These are phyloP conservation scores for Xylaria arbuscula DNA, from an alignment of 2,329 filamentous ascomycete genomes.

Conservation along the genomic window DNA sequence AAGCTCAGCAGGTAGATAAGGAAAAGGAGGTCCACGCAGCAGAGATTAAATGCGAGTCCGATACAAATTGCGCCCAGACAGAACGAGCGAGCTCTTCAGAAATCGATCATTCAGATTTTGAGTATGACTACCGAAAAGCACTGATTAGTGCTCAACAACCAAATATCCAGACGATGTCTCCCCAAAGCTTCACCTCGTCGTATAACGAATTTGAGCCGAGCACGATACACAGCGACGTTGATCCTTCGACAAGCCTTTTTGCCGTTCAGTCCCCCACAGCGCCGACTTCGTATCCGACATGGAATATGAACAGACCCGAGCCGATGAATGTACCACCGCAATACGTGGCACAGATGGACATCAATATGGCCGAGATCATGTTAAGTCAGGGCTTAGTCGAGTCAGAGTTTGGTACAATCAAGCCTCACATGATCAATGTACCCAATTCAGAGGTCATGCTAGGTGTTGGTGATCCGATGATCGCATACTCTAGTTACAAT, in stretches of 20 bases:
- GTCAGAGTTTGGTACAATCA: constrained; percentile 64
- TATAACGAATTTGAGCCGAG: constrained; percentile 57
- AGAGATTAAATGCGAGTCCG: constrained; percentile 51
- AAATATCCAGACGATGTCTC: constrained; percentile 62
- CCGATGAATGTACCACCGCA: constrained; percentile 55
- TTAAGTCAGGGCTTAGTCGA: constrained; percentile 63
- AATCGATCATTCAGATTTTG: constrained; percentile 65
- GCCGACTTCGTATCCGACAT: constrained; percentile 49
- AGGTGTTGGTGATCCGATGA: constrained; percentile 68
- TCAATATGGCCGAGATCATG: constrained; percentile 58
- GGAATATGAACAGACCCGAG: constrained; percentile 51
- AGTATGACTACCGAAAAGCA: constrained; percentile 64
- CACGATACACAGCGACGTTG: constrained; percentile 45
- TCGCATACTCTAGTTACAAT: constrained; percentile 63
- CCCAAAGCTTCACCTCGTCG: constrained; percentile 60
- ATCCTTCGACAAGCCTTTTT: constrained; percentile 45
- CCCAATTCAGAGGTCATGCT: constrained; percentile 67
- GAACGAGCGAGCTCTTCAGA: constrained; percentile 67
- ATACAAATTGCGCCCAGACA: constrained; percentile 53
- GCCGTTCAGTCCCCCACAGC: constrained; percentile 48
- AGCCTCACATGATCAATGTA: constrained; percentile 65
- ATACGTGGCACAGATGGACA: constrained; percentile 56
- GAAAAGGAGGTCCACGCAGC: constrained; percentile 48
- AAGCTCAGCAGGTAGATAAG: constrained; percentile 57
- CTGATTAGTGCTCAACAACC: constrained; percentile 56